A percentile compares a stretch with the other conserved stretches of the same genome.
phyloP scores from a whole-genome alignment of 345 rosid genomes.

The Lenwebbia sp. region DNA sequence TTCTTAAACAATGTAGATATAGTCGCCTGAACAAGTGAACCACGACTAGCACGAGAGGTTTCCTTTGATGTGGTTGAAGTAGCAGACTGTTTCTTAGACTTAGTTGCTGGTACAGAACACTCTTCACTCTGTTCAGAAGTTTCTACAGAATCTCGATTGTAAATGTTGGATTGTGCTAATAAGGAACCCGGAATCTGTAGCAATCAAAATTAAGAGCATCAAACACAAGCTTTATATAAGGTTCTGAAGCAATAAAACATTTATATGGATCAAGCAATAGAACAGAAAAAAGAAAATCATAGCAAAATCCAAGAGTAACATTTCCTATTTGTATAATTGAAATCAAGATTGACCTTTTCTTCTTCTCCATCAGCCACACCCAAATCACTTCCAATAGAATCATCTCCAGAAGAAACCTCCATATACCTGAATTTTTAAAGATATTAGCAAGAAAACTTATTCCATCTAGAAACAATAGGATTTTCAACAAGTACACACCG shows the following conservation, averaged over 20 bases:
- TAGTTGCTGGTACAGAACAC: slow-evolving; percentile 9
- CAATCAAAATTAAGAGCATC: background rate
- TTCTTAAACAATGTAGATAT: slow-evolving; percentile 68
- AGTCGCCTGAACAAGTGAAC: slow-evolving; percentile 69
- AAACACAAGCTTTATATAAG: background rate
- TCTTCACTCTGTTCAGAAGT: background rate
- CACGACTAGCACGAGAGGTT: slow-evolving; percentile 10
- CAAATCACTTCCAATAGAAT: slow-evolving; percentile 29
- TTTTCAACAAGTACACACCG: background rate
- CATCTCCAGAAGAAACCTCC: slow-evolving; percentile 52
- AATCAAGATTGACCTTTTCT: slow-evolving; percentile 20
- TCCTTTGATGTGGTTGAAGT: slow-evolving; percentile 21
- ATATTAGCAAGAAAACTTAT: background rate
- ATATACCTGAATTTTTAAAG: slow-evolving; percentile 33
- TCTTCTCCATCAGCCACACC: slow-evolving; percentile 26
- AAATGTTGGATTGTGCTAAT: slow-evolving; percentile 4
- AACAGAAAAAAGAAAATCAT: background rate
- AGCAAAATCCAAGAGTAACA: background rate
- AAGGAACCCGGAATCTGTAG: slow-evolving; percentile 12
- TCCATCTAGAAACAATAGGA: background rate
- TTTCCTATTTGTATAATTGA: slow-evolving; percentile 1
- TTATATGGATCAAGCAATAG: background rate
- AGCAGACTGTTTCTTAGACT: slow-evolving; percentile 14
- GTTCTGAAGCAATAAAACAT: background rate
- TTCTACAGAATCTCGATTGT: background rate